These are phyloP conservation scores for Angophora floribunda DNA, from an alignment of 345 rosid genomes.

Conservation along the genomic window DNA sequence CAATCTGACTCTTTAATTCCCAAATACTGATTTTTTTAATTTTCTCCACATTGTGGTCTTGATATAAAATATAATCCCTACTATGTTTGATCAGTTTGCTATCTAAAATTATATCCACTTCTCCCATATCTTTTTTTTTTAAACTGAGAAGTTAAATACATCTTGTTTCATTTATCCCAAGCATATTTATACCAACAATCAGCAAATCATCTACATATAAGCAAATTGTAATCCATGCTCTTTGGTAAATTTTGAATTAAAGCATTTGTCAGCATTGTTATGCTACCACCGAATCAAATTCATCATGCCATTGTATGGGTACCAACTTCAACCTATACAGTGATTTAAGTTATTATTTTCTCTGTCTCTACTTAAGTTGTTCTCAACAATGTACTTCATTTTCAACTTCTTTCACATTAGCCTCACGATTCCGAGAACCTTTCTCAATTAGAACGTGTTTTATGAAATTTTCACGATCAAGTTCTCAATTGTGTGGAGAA, in stretches of 20 bases:
- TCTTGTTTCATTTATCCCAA: too few relatives aligned
- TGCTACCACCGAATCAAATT: not conserved
- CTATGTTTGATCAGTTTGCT: not conserved
- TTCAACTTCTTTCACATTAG: not conserved
- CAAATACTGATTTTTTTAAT: not conserved
- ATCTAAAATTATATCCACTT: not conserved
- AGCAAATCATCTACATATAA: not conserved
- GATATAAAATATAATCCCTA: not conserved
- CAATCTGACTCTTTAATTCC: not conserved
- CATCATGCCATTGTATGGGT: not conserved
- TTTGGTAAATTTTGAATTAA: not conserved
- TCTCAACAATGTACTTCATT: not conserved
- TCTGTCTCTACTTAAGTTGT: not conserved
- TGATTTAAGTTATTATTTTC: not conserved
- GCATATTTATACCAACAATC: not conserved
- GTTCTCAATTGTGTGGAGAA: not conserved
- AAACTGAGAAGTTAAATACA: rapidly evolving
- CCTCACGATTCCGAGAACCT: rapidly evolving
- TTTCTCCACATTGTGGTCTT: not conserved
- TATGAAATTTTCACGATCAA: rapidly evolving
- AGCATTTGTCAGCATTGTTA: not conserved
- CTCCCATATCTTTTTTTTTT: not conserved
- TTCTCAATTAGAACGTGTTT: rapidly evolving
- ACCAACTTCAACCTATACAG: not conserved
- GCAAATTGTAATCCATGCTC: rapidly evolving